A percentile compares a stretch with the other conserved stretches of the same genome.
Evolutionary conservation across 169 alveolate species (phyloP).

Genomic region (Cryptosporidium parvum): DNA sequence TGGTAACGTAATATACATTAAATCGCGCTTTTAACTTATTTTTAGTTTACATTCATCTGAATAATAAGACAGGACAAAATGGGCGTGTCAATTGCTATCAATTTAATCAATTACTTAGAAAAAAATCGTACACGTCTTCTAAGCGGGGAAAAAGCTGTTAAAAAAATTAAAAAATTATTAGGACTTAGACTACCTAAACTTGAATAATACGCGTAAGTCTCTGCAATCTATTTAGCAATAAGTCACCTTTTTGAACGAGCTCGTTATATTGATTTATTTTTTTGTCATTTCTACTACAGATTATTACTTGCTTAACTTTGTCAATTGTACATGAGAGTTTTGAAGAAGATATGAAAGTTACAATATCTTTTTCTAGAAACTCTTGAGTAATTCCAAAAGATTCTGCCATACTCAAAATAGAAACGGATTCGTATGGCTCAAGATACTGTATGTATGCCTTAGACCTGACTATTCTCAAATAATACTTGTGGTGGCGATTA

Average conservation of each 20-base stretch:
- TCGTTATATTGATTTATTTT: constrained; percentile 81
- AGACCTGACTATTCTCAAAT: constrained; percentile 24
- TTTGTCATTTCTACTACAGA: constrained; percentile 82
- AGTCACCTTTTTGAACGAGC: constrained; percentile 85
- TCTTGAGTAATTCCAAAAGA: constrained; percentile 87
- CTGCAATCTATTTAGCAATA: constrained; percentile 85
- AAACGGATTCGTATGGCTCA: constrained; percentile 87
- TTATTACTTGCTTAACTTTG: constrained; percentile 87
- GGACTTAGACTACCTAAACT: constrained; percentile 76
- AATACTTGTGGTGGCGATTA: constrained; percentile 35
- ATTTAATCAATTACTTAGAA: background rate
- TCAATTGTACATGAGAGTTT: constrained; percentile 89
- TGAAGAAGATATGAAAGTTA: constrained; percentile 87
- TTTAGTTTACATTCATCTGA: background rate
- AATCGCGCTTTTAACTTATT: background rate
- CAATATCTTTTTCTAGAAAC: constrained; percentile 88
- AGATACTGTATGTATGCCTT: constrained; percentile 86
- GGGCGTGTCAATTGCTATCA: background rate
- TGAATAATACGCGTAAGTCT: constrained; percentile 87
- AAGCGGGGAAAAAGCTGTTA: constrained; percentile 8
- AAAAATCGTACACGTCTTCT: constrained; percentile 14
- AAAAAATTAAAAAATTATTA: background rate
- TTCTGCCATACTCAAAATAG: constrained; percentile 87
- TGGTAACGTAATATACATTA: background rate
- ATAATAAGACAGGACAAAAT: background rate